Conservation (phyloP, 176 grass and related monocot genomes). For the Oryza meyeriana region DNA sequence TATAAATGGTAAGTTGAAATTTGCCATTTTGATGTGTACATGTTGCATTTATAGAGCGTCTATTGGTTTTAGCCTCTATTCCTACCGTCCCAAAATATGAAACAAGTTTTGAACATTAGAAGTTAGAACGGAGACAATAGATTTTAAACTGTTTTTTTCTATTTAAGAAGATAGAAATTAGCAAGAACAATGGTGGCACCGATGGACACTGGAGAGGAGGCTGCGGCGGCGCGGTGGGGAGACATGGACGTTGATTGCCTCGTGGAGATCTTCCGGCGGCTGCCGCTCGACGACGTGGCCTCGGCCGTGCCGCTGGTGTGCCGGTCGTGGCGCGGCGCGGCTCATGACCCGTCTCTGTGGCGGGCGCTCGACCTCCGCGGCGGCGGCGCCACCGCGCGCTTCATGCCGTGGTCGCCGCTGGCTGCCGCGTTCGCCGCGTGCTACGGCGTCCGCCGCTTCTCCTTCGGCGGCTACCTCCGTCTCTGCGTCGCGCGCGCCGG, state of each 20-base stretch:
- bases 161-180: too few species aligned
- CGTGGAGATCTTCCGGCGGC: slow-evolving; percentile 37
- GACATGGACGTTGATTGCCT: slow-evolving; percentile 52
- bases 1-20: too few species aligned
- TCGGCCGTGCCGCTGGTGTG: slow-evolving; percentile 45
- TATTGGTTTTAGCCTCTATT: not conserved
- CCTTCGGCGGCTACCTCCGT: slow-evolving; percentile 48
- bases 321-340: slow-evolving; percentile 37
- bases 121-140: too few species aligned
- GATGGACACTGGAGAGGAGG: not conserved
- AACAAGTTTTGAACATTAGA: too few species aligned
- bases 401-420: slow-evolving; percentile 59
- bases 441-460: slow-evolving; percentile 28
- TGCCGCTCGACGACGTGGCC: slow-evolving; percentile 39
- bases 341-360: slow-evolving; percentile 42
- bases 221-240: slow-evolving; percentile 18
- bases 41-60: not conserved
- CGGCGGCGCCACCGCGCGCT: slow-evolving; percentile 19
- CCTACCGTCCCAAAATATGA: too few species aligned
- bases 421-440: slow-evolving; percentile 1
- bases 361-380: slow-evolving; percentile 42
- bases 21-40: too few species aligned
- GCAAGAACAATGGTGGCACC: slow-evolving; percentile 1
- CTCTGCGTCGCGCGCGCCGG: slow-evolving; percentile 31
- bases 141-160: not conserved